Base-by-base conservation (phyloP, 1,284 basidiomycete genomes). In the Rhodotorula mucilaginosa region DNA sequence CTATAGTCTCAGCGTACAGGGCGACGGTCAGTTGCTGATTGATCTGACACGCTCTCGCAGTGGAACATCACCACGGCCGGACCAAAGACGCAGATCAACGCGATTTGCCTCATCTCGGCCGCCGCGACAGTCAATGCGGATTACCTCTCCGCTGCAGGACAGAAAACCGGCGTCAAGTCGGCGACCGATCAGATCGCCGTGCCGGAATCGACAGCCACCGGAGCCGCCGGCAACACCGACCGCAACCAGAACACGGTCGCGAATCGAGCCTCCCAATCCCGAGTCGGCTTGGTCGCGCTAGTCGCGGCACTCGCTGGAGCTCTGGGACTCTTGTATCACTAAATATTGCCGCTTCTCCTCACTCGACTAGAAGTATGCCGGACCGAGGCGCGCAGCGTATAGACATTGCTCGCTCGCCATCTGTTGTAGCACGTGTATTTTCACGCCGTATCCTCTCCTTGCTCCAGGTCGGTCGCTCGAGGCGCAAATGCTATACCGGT, bases 1-100 rank as follows among this genome's bases (percentile, higher is more conserved):
- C 21, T 31, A 16, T 13, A 21, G 15, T 13, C 34, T 31, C 56
- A 4, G 5, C n/a, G n/a, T 39, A 6, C 10, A n/a, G 5, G 7
- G 29, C 31, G 39, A 16, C 44, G 49, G 1, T 21, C n/a, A 52
- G 6, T 12, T 52, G 39, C 39, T 52, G 18, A 52, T 52, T 16
- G 23, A 23, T 52, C 7, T n/a, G 49, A n/a, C 19, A n/a, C 51
- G 6, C 46, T 0, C 16, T 7, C 12, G 26, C 64, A 72, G 71
- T 73, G 72, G 72, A 73, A 73, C 64, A 64, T 68, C 23, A 73
- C 72, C 1, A 73, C 72, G 23, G 72, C 72, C 13, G 72, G 72
- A 21, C 72, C 72, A 2, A 73, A 73, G 46, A 73, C 72, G 18
- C 72, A 73, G 26, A 66, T 69, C 62, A 73, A 67, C 64, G 47